Percentiles rank a stretch among this genome's conserved stretches.
Evolutionary conservation across 306 rosid species (phyloP).

Genomic region (Adenanthera pavonina): DNA sequence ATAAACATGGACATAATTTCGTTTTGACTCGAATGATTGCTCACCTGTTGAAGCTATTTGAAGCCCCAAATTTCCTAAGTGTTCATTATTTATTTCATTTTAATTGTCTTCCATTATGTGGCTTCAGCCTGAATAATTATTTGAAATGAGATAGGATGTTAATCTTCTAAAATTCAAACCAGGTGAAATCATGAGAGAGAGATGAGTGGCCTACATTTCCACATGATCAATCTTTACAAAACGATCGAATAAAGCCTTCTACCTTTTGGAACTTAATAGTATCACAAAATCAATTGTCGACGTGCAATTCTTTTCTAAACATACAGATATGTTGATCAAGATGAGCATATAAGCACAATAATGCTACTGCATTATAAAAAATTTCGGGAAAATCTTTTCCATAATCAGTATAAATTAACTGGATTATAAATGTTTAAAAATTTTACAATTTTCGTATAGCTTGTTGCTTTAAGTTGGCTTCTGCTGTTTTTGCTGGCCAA

Average conservation of each 20-base stretch:
- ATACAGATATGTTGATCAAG: not conserved
- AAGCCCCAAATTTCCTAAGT: not conserved
- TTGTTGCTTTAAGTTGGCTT: slow-evolving; percentile 33
- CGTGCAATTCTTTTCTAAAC: not conserved
- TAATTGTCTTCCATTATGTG: not conserved
- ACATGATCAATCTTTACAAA: not conserved
- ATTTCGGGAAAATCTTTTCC: not conserved
- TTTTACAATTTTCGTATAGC: not conserved
- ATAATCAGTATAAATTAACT: slow-evolving; percentile 21
- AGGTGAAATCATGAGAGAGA: not conserved
- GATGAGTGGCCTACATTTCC: not conserved
- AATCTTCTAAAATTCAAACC: not conserved
- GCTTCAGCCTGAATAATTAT: not conserved
- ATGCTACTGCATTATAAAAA: not conserved
- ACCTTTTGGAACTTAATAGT: not conserved
- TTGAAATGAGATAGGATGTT: not conserved
- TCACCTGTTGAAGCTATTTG: not conserved
- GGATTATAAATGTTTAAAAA: slow-evolving; percentile 2
- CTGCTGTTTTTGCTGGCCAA: slow-evolving; percentile 24
- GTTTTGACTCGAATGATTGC: slow-evolving; percentile 1
- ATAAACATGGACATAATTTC: not conserved
- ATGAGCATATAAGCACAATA: not conserved
- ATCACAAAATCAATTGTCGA: slow-evolving; percentile 19
- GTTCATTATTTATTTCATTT: not conserved
- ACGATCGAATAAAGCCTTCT: not conserved